These are phyloP conservation scores for Poteriospumella lacustris DNA, from an alignment of 108 stramenopile species.

Conservation along the genomic window DNA sequence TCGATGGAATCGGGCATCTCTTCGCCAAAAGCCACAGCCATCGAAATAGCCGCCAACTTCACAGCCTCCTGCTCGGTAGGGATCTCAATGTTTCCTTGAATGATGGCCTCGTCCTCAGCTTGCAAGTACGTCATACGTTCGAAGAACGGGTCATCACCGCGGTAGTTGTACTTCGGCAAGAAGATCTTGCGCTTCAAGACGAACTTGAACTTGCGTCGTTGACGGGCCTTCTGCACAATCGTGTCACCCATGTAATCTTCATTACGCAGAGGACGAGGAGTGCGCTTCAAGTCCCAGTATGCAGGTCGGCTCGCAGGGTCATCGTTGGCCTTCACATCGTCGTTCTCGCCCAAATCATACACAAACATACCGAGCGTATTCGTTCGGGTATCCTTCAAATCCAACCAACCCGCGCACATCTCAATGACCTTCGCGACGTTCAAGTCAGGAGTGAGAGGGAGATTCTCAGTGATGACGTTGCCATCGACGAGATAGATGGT, in stretches of 20 bases:
- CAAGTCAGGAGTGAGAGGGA: conserved; percentile 62
- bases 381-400: conserved; percentile 44
- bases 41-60: conserved; percentile 45
- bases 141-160: conserved; percentile 50
- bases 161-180: conserved; percentile 41
- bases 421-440: conserved; percentile 61
- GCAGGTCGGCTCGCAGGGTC: background rate
- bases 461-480: conserved; percentile 55
- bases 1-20: conserved; percentile 45
- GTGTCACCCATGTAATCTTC: conserved; percentile 64
- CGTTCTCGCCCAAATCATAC: conserved; percentile 53
- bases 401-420: conserved; percentile 60
- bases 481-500: conserved; percentile 64
- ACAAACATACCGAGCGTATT: conserved; percentile 61
- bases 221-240: conserved; percentile 58
- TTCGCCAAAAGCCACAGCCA: conserved; percentile 51
- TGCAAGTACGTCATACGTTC: conserved; percentile 57
- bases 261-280: conserved; percentile 58
- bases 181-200: conserved; percentile 64
- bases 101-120: conserved; percentile 60
- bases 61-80: conserved; percentile 42
- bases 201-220: conserved; percentile 59
- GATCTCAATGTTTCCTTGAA: conserved; percentile 49
- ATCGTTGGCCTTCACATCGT: conserved; percentile 30
- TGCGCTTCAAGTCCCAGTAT: conserved; percentile 45